phyloP scores from a whole-genome alignment of 441 rosid species.

The Omphalea diandra region DNA sequence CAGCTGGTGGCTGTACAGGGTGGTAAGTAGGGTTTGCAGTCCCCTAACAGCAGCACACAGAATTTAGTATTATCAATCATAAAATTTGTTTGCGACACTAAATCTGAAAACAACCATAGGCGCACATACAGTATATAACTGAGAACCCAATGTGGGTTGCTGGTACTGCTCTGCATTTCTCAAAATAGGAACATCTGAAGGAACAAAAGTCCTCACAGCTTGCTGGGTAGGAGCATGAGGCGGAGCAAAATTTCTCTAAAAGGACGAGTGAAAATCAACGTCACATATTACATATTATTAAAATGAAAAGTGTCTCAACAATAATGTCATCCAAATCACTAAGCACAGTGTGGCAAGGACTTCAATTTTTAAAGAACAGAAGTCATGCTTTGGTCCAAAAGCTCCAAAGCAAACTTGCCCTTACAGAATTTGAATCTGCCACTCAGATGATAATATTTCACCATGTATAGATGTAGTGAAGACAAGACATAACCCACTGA shows the following conservation, averaged over 20 bases:
- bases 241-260: conserved; percentile 62
- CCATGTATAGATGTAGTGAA: background rate
- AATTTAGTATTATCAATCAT: conserved; percentile 15
- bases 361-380: background rate
- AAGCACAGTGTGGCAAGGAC: background rate
- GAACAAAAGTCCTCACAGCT: conserved; percentile 71
- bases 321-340: background rate
- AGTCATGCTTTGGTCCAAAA: background rate
- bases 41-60: conserved; percentile 50
- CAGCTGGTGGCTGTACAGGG: conserved; percentile 54
- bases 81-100: conserved; percentile 13
- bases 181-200: conserved; percentile 74
- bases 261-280: conserved; percentile 18
- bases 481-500: background rate
- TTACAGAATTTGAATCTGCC: background rate
- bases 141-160: conserved; percentile 80
- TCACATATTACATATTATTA: background rate
- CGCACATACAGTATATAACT: conserved; percentile 73
- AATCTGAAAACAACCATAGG: conserved; percentile 19
- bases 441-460: background rate
- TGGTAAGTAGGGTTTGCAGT: conserved; percentile 49
- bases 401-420: background rate
- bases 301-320: background rate
- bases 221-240: conserved; percentile 54
- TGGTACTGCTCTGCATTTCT: conserved; percentile 86